These are phyloP conservation scores for Bipolaris sorokiniana DNA, from an alignment of 2,329 filamentous ascomycete genomes.

Conservation along the genomic window DNA sequence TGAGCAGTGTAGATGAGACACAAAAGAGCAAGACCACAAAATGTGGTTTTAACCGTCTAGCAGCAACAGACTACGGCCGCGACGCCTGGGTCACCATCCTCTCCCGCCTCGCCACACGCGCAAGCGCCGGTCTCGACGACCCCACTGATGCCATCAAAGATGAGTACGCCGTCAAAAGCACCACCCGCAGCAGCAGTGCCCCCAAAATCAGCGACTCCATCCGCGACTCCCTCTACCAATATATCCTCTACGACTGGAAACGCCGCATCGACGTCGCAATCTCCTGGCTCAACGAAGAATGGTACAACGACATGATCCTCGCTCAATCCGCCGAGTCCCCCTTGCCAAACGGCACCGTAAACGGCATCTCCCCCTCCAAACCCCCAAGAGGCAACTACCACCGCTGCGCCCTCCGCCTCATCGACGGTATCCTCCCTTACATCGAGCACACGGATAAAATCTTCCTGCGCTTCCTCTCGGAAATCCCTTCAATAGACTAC, in stretches of 20 bases:
- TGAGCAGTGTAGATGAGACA: constrained; percentile 73
- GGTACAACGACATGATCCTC: constrained; percentile 84
- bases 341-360: constrained; percentile 47
- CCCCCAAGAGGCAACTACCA: constrained; percentile 68
- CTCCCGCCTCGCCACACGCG: constrained; percentile 81
- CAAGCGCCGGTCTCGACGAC: constrained; percentile 72
- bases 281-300: constrained; percentile 95
- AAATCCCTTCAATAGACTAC: constrained; percentile 80
- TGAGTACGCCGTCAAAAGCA: constrained; percentile 54
- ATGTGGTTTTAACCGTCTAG: constrained; percentile 81
- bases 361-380: constrained; percentile 52
- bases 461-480: constrained; percentile 86
- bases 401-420: constrained; percentile 76
- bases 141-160: constrained; percentile 68
- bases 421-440: constrained; percentile 89
- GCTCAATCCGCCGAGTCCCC: constrained; percentile 41
- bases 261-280: constrained; percentile 88
- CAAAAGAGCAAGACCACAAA: constrained; percentile 58
- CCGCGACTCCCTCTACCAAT: constrained; percentile 79
- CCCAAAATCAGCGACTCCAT: constrained; percentile 70
- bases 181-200: constrained; percentile 30
- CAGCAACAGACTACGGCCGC: constrained; percentile 80
- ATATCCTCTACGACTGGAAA: constrained; percentile 91
- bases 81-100: constrained; percentile 93
- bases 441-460: constrained; percentile 90